Conservation (phyloP, 2,329 filamentous ascomycete species). For the Tolypocladium inflatum region DNA sequence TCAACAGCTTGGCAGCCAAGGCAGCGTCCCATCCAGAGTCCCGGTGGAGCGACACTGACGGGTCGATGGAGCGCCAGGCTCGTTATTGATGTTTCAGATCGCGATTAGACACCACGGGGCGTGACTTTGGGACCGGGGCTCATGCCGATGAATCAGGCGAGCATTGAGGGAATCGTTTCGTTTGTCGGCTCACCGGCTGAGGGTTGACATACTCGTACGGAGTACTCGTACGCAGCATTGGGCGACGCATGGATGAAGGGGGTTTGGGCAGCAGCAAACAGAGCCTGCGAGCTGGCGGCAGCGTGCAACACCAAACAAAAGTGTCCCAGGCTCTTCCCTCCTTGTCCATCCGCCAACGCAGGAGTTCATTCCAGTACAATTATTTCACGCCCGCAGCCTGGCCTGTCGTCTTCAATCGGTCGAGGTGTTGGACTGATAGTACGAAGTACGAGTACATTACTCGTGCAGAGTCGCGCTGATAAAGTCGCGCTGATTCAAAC, state of each 20-base stretch:
- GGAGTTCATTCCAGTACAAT: neutral
- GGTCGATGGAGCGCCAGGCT: neutral
- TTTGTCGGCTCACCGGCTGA: neutral
- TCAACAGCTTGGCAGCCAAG: neutral
- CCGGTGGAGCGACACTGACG: neutral
- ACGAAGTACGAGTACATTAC: no score
- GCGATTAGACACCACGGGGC: neutral
- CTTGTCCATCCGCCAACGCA: neutral
- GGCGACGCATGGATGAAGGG: neutral
- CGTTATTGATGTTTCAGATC: constrained; percentile 1
- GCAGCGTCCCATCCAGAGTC: neutral
- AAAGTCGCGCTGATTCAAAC: neutral
- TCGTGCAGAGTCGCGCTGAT: neutral
- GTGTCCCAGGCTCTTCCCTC: neutral
- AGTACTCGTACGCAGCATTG: neutral
- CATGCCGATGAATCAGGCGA: neutral
- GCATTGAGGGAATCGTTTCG: neutral
- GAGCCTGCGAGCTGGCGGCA: neutral
- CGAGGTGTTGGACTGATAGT: neutral
- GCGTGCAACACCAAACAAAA: neutral
- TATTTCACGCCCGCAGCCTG: neutral
- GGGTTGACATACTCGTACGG: neutral
- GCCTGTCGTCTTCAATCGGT: neutral
- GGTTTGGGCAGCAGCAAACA: neutral
- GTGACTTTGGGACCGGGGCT: neutral